Percentiles rank a stretch among this genome's conserved stretches.
Conservation (phyloP, 352 stramenopile genomes). For the Pythium dissimile region DNA sequence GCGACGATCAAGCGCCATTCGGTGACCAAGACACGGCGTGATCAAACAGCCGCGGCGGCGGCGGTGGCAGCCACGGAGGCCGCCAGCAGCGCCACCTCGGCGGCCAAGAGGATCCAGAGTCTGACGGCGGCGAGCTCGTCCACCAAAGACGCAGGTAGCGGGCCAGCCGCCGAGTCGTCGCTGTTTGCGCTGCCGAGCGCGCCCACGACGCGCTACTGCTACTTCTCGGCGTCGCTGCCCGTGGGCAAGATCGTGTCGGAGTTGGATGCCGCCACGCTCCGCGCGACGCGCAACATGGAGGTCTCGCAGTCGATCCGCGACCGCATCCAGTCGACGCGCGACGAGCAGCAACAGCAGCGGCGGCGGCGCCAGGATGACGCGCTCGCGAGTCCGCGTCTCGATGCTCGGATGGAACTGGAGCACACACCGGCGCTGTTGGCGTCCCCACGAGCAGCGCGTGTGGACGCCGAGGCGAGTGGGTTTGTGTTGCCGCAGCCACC, state of each 20-base stretch:
- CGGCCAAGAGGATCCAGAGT: constrained; percentile 43
- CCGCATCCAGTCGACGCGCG: constrained; percentile 36
- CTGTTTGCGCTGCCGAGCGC: constrained; percentile 46
- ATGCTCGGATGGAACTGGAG: constrained; percentile 24
- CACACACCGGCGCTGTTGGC: too few relatives aligned
- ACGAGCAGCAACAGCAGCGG: constrained; percentile 32
- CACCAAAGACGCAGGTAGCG: neutral
- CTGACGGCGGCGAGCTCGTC: constrained; percentile 20
- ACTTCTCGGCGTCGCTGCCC: constrained; percentile 59
- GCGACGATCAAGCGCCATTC: constrained; percentile 49
- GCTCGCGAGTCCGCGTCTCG: constrained; percentile 30
- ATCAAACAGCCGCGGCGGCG: neutral
- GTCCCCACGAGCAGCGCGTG: too few relatives aligned
- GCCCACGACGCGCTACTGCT: constrained; percentile 32
- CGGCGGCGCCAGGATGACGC: constrained; percentile 38
- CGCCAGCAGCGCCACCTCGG: constrained; percentile 3
- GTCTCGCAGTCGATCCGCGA: constrained; percentile 66
- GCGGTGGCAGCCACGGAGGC: constrained; percentile 1
- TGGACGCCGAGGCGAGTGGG: too few relatives aligned
- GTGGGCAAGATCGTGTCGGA: constrained; percentile 65
- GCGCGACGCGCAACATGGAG: constrained; percentile 56
- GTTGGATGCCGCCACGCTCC: constrained; percentile 57
- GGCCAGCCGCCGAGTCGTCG: constrained; percentile 14
- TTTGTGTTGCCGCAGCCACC: neutral
- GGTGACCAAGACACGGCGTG: constrained; percentile 4